A percentile compares a stretch with the other conserved stretches of the same genome.
These are phyloP conservation scores for Trichoderma sp. DNA, from an alignment of 2,329 filamentous ascomycete genomes.

Conservation along the genomic window DNA sequence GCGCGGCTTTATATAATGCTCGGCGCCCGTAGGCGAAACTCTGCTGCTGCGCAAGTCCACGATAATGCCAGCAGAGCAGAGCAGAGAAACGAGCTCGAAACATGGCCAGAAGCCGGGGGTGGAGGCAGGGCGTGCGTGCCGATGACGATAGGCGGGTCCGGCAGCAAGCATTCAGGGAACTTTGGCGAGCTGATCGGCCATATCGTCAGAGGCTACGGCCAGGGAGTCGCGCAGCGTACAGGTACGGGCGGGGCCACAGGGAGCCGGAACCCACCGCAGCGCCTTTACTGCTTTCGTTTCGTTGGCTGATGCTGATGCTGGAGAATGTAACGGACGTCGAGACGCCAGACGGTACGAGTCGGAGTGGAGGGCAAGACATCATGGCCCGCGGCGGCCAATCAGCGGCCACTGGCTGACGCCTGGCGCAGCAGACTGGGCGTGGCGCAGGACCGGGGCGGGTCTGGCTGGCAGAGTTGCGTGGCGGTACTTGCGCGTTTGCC, in stretches of 20 bases:
- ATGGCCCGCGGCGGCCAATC: neutral
- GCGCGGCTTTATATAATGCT: conserved; percentile 24
- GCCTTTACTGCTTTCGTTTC: too few species aligned
- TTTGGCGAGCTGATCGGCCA: conserved; percentile 23
- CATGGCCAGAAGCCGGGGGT: neutral
- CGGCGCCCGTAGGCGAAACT: conserved; percentile 2
- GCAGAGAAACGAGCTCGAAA: neutral
- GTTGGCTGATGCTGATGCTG: neutral
- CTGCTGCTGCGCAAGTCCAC: neutral
- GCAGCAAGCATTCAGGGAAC: conserved; percentile 1
- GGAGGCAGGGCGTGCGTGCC: conserved; percentile 16
- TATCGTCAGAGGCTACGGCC: conserved; percentile 11
- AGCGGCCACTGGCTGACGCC: neutral
- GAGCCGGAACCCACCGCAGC: neutral
- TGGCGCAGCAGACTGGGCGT: neutral
- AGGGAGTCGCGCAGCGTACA: neutral
- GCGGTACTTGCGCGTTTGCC: neutral
- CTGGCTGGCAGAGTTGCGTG: neutral
- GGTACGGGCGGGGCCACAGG: neutral
- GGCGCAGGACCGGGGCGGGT: neutral
- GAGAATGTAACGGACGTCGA: neutral
- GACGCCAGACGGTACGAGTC: neutral
- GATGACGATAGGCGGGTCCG: conserved; percentile 24
- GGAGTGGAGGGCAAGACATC: neutral
- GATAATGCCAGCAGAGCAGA: neutral